Evolutionary conservation across 208 protist species (phyloP), one percentile per base, ranked within the genome.

Genomic region (Phytomonas francai): DNA sequence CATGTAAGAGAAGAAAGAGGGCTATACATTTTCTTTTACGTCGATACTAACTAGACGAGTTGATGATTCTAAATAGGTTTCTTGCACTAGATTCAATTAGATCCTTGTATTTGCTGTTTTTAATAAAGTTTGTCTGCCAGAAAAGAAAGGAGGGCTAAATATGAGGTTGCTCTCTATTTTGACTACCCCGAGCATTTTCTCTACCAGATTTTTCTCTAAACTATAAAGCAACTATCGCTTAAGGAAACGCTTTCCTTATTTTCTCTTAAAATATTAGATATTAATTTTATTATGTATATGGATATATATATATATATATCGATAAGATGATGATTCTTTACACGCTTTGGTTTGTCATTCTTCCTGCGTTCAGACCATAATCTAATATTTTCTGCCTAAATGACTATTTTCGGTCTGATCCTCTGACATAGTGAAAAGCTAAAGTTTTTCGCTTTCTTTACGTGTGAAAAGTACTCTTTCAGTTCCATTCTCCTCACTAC

Each of bases 21-120:
- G 45, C 45, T 54, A 25, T 54, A 54, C 19, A 54, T 25, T 25
- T 25, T 54, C 6, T 54, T 16, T 25, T 16, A 25, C 16, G 6
- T 54, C 25, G 19, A 12, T 54, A 54, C 19, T 54, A 19, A 0
- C 16, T 54, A 54, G 19, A 25, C 19, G 2, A 54, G 25, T 54
- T 54, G 8, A 25, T 54, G 45, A 54, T 54, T 54, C 45, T 25
- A 19, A 54, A 54, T 54, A 54, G 45, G 45, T 25, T 29, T 63
- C 11, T 49, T 75, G 2, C 28, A 59, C 22, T 57, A 49, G 31
- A 61, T 27, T 57, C n/a, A 32, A 12, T 14, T 66, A 39, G 67
- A 72, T 67, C 19, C 61, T 71, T 73, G 51, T 42, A 28, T 1
- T 54, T 9, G 62, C 63, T 70, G n/a, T 70, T 67, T 11, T 76